Conservation (phyloP, 441 rosid species). For the Gossypium davidsonii region DNA sequence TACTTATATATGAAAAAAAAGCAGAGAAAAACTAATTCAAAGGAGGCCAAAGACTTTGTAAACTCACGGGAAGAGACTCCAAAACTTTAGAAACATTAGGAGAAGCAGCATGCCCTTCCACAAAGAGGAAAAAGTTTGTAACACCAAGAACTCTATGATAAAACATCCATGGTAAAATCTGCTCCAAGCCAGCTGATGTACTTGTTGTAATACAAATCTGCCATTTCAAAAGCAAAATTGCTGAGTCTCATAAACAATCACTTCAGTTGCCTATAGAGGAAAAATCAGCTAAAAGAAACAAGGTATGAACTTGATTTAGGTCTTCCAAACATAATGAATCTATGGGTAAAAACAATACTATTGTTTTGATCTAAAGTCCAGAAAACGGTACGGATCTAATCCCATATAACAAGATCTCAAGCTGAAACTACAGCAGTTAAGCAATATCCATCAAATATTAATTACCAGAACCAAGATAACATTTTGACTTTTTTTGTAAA, state of each 20-base stretch:
- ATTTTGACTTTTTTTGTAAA: no score
- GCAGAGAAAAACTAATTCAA: conserved; percentile 8
- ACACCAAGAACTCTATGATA: conserved; percentile 79
- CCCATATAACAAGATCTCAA: not conserved
- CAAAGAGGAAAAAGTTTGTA: conserved; percentile 60
- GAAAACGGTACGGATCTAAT: not conserved
- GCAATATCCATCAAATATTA: not conserved
- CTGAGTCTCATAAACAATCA: conserved; percentile 9
- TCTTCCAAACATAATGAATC: not conserved
- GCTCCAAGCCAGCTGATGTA: conserved; percentile 70
- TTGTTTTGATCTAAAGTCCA: not conserved
- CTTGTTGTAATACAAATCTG: conserved; percentile 70
- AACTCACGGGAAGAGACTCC: conserved; percentile 64
- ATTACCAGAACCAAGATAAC: not conserved
- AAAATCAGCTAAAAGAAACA: not conserved
- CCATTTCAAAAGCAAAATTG: conserved; percentile 10
- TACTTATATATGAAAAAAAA: not conserved
- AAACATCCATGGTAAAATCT: conserved; percentile 80
- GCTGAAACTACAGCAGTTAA: not conserved
- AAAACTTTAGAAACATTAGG: conserved; percentile 52
- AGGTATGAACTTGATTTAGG: not conserved
- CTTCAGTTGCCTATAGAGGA: not conserved
- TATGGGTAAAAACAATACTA: not conserved
- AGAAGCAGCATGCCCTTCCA: conserved; percentile 74
- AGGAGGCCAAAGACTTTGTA: not conserved